Conservation (phyloP, 2,329 filamentous ascomycete genomes). For the Curvularia sp. region DNA sequence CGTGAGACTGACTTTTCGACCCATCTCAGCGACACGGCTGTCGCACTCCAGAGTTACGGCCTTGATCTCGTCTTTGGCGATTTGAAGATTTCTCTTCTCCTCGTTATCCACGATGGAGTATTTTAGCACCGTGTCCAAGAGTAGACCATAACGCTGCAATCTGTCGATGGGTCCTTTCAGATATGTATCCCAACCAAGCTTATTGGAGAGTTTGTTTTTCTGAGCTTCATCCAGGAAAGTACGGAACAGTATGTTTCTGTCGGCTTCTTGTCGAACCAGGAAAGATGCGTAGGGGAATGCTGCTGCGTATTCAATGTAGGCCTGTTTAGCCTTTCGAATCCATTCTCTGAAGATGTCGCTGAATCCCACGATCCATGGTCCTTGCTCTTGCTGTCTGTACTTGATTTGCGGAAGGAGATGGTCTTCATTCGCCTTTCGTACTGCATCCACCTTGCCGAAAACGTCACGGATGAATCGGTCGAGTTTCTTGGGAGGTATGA, state of each 20-base stretch:
- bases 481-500: constrained; percentile 79
- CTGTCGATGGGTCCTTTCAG: constrained; percentile 92
- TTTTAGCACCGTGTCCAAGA: constrained; percentile 82
- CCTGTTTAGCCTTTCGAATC: constrained; percentile 89
- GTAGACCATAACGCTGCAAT: constrained; percentile 85
- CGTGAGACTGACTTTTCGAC: constrained; percentile 86
- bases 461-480: constrained; percentile 82
- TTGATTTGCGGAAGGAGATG: constrained; percentile 91
- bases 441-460: constrained; percentile 88
- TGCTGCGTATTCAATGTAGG: constrained; percentile 91
- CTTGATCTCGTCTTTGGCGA: constrained; percentile 91
- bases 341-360: constrained; percentile 98
- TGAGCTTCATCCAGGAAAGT: constrained; percentile 83
- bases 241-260: constrained; percentile 84
- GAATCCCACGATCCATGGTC: constrained; percentile 91
- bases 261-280: constrained; percentile 81
- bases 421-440: constrained; percentile 91
- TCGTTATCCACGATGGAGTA: constrained; percentile 84
- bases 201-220: constrained; percentile 77
- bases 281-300: constrained; percentile 85
- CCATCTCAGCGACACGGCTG: constrained; percentile 87
- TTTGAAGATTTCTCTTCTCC: constrained; percentile 83
- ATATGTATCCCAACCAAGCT: constrained; percentile 92
- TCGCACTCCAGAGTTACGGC: constrained; percentile 90
- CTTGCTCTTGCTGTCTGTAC: constrained; percentile 95